Evolutionary conservation across 83 land plant genomes (phyloP).

Genomic region (Picea abies): DNA sequence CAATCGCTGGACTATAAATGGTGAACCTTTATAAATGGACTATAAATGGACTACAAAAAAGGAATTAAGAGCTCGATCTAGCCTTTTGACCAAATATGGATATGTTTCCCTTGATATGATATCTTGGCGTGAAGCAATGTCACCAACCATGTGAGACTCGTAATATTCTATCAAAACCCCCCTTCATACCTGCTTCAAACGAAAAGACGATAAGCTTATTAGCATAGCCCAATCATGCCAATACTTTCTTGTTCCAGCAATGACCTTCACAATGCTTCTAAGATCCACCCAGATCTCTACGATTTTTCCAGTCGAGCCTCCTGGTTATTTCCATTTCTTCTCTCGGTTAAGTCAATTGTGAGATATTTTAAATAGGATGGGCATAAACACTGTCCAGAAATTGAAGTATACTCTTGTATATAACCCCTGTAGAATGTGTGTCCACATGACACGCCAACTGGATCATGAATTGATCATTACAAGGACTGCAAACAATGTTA

Average conservation of each 20-base stretch:
- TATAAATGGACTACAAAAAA: too few relatives aligned
- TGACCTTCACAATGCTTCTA: too few relatives aligned
- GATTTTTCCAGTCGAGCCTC: neutral
- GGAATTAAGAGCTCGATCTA: conserved; percentile 60
- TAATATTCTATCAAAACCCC: conserved; percentile 74
- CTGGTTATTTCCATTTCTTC: conserved; percentile 12
- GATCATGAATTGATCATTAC: conserved; percentile 63
- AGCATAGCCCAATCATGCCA: conserved; percentile 69
- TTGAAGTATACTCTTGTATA: conserved; percentile 52
- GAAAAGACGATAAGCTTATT: conserved; percentile 54
- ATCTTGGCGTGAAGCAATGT: conserved; percentile 37
- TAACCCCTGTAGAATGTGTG: conserved; percentile 81
- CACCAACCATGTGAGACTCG: conserved; percentile 38
- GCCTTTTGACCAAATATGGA: conserved; percentile 49
- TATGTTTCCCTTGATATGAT: conserved; percentile 62
- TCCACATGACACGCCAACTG: conserved; percentile 65
- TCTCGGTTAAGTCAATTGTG: conserved; percentile 63
- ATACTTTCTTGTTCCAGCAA: too few relatives aligned
- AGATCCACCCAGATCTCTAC: too few relatives aligned
- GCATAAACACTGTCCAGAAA: conserved; percentile 44
- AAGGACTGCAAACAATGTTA: conserved; percentile 56
- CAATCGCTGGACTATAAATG: conserved; percentile 85
- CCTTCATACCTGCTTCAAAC: conserved; percentile 86
- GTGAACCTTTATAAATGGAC: conserved; percentile 94
- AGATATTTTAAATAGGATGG: conserved; percentile 72